Conservation (phyloP, 1,139 yeast species). For the Yamadazyma friedrichii region DNA sequence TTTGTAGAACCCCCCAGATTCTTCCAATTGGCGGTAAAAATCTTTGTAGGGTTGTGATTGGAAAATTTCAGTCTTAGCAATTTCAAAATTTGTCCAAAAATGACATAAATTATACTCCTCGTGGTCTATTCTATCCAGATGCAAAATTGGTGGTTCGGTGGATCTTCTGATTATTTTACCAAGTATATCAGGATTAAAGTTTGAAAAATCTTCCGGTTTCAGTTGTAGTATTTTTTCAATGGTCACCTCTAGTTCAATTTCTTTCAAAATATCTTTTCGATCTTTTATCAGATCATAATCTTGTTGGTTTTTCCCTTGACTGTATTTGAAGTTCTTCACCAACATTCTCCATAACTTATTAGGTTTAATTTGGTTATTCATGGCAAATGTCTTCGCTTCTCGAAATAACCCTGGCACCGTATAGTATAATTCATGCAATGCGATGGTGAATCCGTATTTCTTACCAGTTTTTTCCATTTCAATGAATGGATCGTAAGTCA, state of each 20-base stretch:
- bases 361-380: conserved; percentile 39
- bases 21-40: conserved; percentile 66
- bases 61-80: conserved; percentile 77
- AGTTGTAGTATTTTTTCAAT: conserved; percentile 23
- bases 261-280: conserved; percentile 21
- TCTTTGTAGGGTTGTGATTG: conserved; percentile 58
- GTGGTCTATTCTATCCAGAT: conserved; percentile 56
- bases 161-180: conserved; percentile 25
- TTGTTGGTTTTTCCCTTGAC: conserved; percentile 21
- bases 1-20: conserved; percentile 74
- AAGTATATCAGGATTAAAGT: conserved; percentile 24
- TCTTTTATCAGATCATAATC: conserved; percentile 21
- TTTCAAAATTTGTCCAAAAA: conserved; percentile 94
- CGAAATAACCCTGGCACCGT: conserved; percentile 81
- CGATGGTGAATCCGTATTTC: conserved; percentile 79
- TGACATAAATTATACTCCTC: conserved; percentile 80
- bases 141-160: conserved; percentile 30
- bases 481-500: conserved; percentile 85
- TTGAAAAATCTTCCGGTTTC: conserved; percentile 15
- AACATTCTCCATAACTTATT: conserved; percentile 62
- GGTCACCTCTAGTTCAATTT: conserved; percentile 28
- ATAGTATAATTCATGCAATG: conserved; percentile 69
- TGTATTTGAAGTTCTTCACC: conserved; percentile 29
- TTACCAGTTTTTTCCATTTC: conserved; percentile 72
- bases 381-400: conserved; percentile 63